phyloP scores from a whole-genome alignment of 805 yeast species.

The Spathaspora gorwiae region DNA sequence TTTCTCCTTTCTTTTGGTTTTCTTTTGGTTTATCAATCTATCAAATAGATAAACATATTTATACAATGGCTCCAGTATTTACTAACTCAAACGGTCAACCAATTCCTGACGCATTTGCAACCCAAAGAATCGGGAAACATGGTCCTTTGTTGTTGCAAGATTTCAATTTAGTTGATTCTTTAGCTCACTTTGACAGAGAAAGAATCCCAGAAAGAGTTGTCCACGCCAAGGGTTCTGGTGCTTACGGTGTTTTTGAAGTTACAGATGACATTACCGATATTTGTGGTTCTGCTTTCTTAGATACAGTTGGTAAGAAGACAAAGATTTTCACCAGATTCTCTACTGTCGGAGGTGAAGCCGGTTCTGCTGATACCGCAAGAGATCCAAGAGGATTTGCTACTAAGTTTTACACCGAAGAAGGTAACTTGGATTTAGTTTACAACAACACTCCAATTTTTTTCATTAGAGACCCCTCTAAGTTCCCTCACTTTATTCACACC shows the following conservation, averaged over 20 bases:
- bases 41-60: not conserved
- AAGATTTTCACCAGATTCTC: constrained; percentile 72
- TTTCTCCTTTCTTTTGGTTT: not conserved
- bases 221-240: constrained; percentile 93
- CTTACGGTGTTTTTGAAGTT: constrained; percentile 80
- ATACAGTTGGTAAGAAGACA: constrained; percentile 75
- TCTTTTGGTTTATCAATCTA: not conserved
- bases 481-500: constrained; percentile 84
- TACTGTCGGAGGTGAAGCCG: constrained; percentile 83
- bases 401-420: constrained; percentile 79
- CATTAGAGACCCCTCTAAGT: constrained; percentile 79
- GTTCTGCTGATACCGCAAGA: constrained; percentile 78
- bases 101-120: constrained; percentile 69
- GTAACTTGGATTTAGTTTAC: constrained; percentile 79
- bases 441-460: constrained; percentile 86
- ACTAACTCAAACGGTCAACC: constrained; percentile 77
- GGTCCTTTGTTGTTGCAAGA: constrained; percentile 84
- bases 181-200: constrained; percentile 87
- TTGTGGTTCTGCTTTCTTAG: constrained; percentile 65
- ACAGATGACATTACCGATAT: constrained; percentile 80
- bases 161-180: constrained; percentile 70
- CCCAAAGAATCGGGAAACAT: constrained; percentile 67
- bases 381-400: constrained; percentile 85
- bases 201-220: constrained; percentile 91
- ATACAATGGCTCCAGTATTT: constrained; percentile 49